Evolutionary conservation across 352 stramenopile genomes (phyloP), one percentile per base, ranked within the genome.

Genomic region (Phytophthora ohioensis): DNA sequence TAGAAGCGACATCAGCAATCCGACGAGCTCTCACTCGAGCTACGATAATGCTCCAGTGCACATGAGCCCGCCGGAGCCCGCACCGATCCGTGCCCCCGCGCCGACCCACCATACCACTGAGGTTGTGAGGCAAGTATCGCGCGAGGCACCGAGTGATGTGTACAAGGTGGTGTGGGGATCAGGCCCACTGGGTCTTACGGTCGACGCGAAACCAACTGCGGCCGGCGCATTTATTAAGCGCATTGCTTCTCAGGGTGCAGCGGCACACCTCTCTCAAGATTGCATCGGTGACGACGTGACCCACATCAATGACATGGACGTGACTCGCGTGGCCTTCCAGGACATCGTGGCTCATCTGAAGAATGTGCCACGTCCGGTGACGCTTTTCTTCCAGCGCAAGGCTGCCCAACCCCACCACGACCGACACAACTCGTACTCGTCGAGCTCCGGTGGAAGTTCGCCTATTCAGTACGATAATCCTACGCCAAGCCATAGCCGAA

Each of bases 221-320:
- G 73, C 80, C 0, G 87, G 87, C 36, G 88, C 87, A 38, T 94
- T 91, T 71, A 96, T 96, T 58, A 96, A 96, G 70, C 87, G 88
- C 32, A 93, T 94, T 53, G 84, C 82, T 43, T 73, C 81, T 35
- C 75, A 88, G 7, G 88, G 88, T n/a, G 88, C 88, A 34, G 87
- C 88, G 0, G 79, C 87, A 34, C 79, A 88, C 34, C 71, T 96
- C 6, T 79, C 87, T n/a, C 84, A 96, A 32, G 88, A 96, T 47
- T 94, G 88, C 66, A 75, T 92, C 13, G 85, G 85, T 21, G 88
- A 96, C 63, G 86, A 90, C 45, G 75, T 96, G 52, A 93, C 85
- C 12, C 84, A 94, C 62, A 94, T 96, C 63, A 96, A 96, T 63
- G 87, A 94, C 49, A 91, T 94, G 71, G 85, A 94, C 62, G 82